Base-by-base conservation (phyloP, 2,329 filamentous ascomycete species). In the Alternaria burnsii region DNA sequence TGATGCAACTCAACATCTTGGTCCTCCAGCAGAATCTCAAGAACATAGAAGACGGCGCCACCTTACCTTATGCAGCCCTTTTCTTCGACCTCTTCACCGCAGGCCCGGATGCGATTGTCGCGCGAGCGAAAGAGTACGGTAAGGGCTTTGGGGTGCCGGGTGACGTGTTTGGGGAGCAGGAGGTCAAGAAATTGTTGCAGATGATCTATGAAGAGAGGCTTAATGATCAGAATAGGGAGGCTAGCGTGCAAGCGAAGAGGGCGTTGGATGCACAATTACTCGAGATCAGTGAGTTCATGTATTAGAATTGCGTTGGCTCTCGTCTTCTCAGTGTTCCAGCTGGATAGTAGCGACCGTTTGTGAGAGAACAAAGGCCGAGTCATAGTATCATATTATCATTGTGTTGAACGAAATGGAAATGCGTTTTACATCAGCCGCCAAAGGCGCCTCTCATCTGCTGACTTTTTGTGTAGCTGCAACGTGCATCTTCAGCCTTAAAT, bases 11-110 rank as follows among this genome's bases (percentile, higher is more conserved):
- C 72, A 97, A 99, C 76, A 93, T 97, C 50, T 85, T 97, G 24
- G 95, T 99, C 41, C 83, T 99, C 52, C 94, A 98, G 80, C 95
- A 99, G 76, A 97, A 97, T 72, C 87, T 99, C 56, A 97, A 97
- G 82, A 97, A 97, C 68, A 89, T 99, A 54, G 93, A 95, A 78
- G 84, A 87, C 2, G 86, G 86, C 9, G 89, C 91, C 3, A 84
- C 86, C 58, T 82, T 94, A 28, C 83, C 84, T 4, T 82, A 87
- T 36, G 87, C 89, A 1, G 85, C 87, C 20, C 84, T 86, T 59
- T 94, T 91, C 80, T 94, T 89, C 72, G 84, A 85, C 20, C 77
- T 94, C 38, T 93, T 91, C 71, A 85, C 85, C 43, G 80, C 82
- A 44, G 91, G 91, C 0, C 82, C 88, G 0, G 89, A 91, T 48